Evolutionary conservation across 2,329 filamentous ascomycete genomes (phyloP), one percentile per base, ranked within the genome.

Genomic region (Tolypocladium capitatum): DNA sequence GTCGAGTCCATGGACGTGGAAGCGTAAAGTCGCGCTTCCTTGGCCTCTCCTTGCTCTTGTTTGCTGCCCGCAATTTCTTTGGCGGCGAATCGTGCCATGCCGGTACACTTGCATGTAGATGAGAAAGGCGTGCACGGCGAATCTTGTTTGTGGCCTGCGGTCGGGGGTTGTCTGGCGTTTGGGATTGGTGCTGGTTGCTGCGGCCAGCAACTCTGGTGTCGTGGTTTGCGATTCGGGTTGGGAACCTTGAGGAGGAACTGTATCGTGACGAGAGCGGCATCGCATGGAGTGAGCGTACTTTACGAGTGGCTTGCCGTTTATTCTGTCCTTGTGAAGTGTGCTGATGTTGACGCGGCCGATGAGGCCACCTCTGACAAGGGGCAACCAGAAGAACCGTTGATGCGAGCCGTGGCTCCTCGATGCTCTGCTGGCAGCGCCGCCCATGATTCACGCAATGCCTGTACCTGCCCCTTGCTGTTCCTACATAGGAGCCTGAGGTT

Each of bases 1-100:
- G 68, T 66, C 18, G 69, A 68, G 47, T 61, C 65, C 8, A 71
- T 71, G 68, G 68, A 70, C 27, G 59, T 68, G 33, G 67, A 69
- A 52, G 45, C 60, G 9, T 42, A 28, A 14, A 18, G 8, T 5
- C 7, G 14, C n/a, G 5, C 9, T 8, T n/a, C 21, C 16, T 5
- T 27, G 4, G 38, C 38, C 13, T 21, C 13, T 41, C 38, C 24
- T n/a, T 5, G 38, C 38, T 27, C 38, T 27, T 11, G 14, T 41
- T 41, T 11, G 10, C 18, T 42, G 16, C 9, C 24, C 16, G 9
- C 16, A 18, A 13, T 11, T 11, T 21, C 38, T 42, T 42, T 42
- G 38, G 24, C 24, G 38, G 38, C 38, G 30, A 27, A 42, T 24
- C 38, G 38, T 42, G 38, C 38, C 27, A 16, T 42, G 24, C 38